These are phyloP conservation scores for Termitomyces sp. DNA, from an alignment of 768 basidiomycete genomes.

Conservation along the genomic window DNA sequence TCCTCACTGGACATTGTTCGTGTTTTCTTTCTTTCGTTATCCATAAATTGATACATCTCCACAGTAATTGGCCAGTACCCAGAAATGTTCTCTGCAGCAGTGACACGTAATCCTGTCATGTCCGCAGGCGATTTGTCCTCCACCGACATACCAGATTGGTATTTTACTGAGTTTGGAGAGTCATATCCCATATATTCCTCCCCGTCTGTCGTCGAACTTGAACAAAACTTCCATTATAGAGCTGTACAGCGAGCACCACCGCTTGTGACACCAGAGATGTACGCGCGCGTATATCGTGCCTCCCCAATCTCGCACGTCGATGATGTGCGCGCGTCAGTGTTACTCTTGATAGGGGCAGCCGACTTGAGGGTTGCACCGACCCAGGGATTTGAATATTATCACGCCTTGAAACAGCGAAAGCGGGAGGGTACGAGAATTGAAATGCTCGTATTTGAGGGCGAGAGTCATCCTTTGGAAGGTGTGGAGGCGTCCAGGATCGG, in stretches of 20 bases:
- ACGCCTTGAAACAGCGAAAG: slow-evolving; percentile 51
- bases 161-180: slow-evolving; percentile 44
- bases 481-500: slow-evolving; percentile 55
- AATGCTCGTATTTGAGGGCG: slow-evolving; percentile 58
- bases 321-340: slow-evolving; percentile 46
- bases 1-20: slow-evolving; percentile 56
- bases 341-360: slow-evolving; percentile 55
- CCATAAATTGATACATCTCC: not conserved
- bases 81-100: slow-evolving; percentile 56
- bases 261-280: slow-evolving; percentile 43
- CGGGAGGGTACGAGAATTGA: slow-evolving; percentile 32
- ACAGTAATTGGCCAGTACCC: slow-evolving; percentile 65
- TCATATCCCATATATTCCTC: slow-evolving; percentile 35
- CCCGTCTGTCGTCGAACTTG: slow-evolving; percentile 13
- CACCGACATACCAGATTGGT: slow-evolving; percentile 74
- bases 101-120: slow-evolving; percentile 69
- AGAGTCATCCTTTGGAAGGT: slow-evolving; percentile 61
- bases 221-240: not conserved
- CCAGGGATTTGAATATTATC: slow-evolving; percentile 62
- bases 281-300: slow-evolving; percentile 37
- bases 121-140: slow-evolving; percentile 51
- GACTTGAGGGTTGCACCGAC: slow-evolving; percentile 62
- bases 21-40: slow-evolving; percentile 1
- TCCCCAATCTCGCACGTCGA: slow-evolving; percentile 59
- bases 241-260: slow-evolving; percentile 16